Evolutionary conservation across 495 filamentous ascomycete species (phyloP).

Genomic region (Halenospora varia): DNA sequence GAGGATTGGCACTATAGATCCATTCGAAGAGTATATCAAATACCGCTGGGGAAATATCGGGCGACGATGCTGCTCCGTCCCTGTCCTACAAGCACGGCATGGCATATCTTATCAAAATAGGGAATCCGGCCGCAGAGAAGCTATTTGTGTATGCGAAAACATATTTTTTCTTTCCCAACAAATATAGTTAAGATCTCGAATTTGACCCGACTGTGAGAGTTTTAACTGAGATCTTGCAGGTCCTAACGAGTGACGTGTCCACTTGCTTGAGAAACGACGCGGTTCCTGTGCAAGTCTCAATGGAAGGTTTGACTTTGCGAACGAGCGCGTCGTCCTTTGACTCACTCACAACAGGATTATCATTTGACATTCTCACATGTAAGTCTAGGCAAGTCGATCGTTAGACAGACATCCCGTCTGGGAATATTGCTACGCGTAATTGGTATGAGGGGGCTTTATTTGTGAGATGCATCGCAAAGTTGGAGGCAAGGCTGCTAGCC

Average conservation of each 20-base stretch:
- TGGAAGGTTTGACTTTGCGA: background rate
- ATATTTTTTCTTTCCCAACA: background rate
- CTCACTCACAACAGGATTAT: no score
- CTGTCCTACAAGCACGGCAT: no score
- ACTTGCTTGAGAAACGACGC: background rate
- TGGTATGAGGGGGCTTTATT: background rate
- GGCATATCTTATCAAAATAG: conserved; percentile 1
- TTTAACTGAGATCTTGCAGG: background rate
- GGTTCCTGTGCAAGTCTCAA: background rate
- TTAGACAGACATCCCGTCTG: no score
- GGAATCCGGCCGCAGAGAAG: background rate
- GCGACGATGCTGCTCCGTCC: no score
- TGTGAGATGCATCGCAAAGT: background rate
- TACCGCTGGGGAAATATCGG: no score
- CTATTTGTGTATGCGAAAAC: background rate
- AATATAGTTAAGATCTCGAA: background rate
- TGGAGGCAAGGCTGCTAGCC: background rate
- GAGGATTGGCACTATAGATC: no score
- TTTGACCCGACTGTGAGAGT: background rate
- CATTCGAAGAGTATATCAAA: no score
- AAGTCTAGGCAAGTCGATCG: no score
- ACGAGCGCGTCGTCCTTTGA: background rate
- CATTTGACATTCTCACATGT: no score
- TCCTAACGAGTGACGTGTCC: background rate
- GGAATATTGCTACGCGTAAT: background rate